Evolutionary conservation across 768 basidiomycete genomes (phyloP).

Genomic region (Tylopilus intermedius): DNA sequence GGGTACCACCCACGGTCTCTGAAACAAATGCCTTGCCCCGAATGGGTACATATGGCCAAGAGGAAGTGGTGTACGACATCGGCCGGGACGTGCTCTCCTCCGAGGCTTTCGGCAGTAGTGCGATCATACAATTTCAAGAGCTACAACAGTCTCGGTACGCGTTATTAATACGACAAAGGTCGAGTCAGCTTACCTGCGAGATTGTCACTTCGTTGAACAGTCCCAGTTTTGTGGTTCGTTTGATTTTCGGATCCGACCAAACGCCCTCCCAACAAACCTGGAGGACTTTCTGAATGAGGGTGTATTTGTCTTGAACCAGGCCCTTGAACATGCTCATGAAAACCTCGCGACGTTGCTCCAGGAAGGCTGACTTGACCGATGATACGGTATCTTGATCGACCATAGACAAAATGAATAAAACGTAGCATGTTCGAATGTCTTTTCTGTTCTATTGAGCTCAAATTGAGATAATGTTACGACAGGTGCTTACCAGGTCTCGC

Average conservation of each 20-base stretch:
- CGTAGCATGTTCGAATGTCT: slow-evolving; percentile 79
- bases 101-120: slow-evolving; percentile 40
- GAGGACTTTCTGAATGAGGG: slow-evolving; percentile 56
- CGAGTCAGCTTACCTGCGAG: slow-evolving; percentile 46
- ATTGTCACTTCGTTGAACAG: slow-evolving; percentile 67
- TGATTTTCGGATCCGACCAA: slow-evolving; percentile 71
- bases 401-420: slow-evolving; percentile 72
- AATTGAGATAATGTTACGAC: background rate
- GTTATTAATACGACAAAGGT: background rate
- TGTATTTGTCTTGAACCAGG: slow-evolving; percentile 59
- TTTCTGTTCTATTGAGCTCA: slow-evolving; percentile 5
- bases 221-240: slow-evolving; percentile 63
- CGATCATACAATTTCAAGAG: slow-evolving; percentile 75
- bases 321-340: slow-evolving; percentile 74
- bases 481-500: slow-evolving; percentile 50
- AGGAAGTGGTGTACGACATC: slow-evolving; percentile 86
- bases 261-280: slow-evolving; percentile 74
- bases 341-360: slow-evolving; percentile 65
- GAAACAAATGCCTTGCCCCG: slow-evolving; percentile 84
- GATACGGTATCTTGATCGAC: slow-evolving; percentile 44
- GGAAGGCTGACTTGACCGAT: slow-evolving; percentile 56
- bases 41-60: slow-evolving; percentile 74
- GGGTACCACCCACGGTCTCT: slow-evolving; percentile 89
- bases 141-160: slow-evolving; percentile 30
- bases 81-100: slow-evolving; percentile 57